Evolutionary conservation across 2,329 filamentous ascomycete species (phyloP).

Genomic region (Microdochium paspali): DNA sequence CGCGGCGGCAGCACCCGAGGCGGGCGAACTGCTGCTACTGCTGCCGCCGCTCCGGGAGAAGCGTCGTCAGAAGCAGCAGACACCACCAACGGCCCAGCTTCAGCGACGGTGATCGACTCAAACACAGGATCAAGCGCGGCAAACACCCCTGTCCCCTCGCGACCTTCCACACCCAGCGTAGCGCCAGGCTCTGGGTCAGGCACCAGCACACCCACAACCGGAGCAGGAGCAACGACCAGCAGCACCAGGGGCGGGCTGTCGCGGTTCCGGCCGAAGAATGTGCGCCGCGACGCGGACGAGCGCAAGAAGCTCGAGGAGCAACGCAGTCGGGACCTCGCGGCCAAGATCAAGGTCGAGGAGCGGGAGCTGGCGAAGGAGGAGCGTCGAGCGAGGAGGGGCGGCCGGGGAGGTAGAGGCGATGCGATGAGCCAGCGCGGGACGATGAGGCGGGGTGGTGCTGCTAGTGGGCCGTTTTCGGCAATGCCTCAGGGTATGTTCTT

Average conservation of each 20-base stretch:
- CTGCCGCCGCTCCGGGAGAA: neutral
- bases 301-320: constrained; percentile 34
- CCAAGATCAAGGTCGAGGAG: constrained; percentile 21
- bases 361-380: constrained; percentile 19
- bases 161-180: neutral
- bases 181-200: constrained; percentile 9
- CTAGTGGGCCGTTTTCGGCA: constrained; percentile 25
- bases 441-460: constrained; percentile 18
- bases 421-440: constrained; percentile 16
- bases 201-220: constrained; percentile 21
- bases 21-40: neutral
- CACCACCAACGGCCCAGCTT: neutral
- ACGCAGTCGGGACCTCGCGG: constrained; percentile 14
- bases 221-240: constrained; percentile 14
- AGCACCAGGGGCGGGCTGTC: constrained; percentile 11
- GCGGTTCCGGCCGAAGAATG: constrained; percentile 37
- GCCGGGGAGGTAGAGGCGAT: constrained; percentile 23
- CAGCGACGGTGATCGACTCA: neutral
- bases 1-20: neutral
- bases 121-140: neutral
- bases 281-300: constrained; percentile 40
- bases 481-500: constrained; percentile 15
- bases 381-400: constrained; percentile 23
- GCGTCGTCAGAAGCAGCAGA: neutral
- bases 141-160: neutral